Conservation (phyloP, 2,329 filamentous ascomycete species). For the Sordariomycetes sp. region DNA sequence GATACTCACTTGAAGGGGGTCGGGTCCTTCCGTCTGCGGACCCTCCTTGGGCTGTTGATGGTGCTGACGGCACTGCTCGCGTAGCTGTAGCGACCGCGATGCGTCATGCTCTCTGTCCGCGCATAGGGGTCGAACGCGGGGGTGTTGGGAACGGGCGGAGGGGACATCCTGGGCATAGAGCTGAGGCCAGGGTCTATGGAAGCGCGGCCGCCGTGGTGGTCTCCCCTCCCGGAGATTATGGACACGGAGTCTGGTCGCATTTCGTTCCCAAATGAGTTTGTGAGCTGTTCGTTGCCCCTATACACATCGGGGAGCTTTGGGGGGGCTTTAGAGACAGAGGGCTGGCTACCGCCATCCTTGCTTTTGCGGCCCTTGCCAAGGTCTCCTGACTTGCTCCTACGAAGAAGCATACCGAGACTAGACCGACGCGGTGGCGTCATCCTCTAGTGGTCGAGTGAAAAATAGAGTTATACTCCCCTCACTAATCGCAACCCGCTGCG, state of each 20-base stretch:
- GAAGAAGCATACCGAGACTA: conserved; percentile 49
- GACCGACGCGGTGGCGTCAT: conserved; percentile 29
- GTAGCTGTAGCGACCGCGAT: conserved; percentile 93
- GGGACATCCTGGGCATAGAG: conserved; percentile 28
- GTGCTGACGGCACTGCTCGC: conserved; percentile 84
- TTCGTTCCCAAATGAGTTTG: conserved; percentile 38
- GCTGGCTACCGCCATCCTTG: conserved; percentile 43
- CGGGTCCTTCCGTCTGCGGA: conserved; percentile 91
- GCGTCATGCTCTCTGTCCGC: conserved; percentile 87
- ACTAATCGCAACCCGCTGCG: conserved; percentile 1
- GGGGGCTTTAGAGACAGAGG: conserved; percentile 31
- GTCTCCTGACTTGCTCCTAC: conserved; percentile 60
- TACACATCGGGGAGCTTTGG: conserved; percentile 42
- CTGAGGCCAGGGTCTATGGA: conserved; percentile 42
- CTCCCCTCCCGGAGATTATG: conserved; percentile 39
- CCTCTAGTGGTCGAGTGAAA: background rate
- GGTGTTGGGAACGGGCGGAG: conserved; percentile 45
- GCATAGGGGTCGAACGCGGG: conserved; percentile 63
- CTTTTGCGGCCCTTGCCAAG: conserved; percentile 50
- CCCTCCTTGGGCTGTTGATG: conserved; percentile 83
- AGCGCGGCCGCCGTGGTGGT: conserved; percentile 28
- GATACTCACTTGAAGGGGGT: conserved; percentile 93
- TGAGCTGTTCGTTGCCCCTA: conserved; percentile 34
- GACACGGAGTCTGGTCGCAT: conserved; percentile 52
- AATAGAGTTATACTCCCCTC: background rate